Evolutionary conservation across 352 stramenopile species (phyloP).

Genomic region (Phytophthora vignae): DNA sequence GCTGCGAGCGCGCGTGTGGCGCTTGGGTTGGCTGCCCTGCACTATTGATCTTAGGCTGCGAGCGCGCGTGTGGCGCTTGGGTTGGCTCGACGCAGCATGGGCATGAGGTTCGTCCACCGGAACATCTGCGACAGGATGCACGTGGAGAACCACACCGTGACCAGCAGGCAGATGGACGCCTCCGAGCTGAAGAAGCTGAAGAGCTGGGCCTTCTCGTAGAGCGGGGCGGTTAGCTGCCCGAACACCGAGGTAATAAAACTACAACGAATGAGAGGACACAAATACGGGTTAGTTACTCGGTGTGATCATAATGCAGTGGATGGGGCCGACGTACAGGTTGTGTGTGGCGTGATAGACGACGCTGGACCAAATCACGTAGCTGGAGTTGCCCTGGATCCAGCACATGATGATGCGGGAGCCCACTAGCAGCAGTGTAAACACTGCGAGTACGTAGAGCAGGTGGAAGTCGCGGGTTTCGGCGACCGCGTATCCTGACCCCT

Average conservation of each 20-base stretch:
- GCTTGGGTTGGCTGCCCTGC: neutral
- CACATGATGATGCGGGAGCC: slow-evolving; percentile 92
- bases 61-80: slow-evolving; percentile 48
- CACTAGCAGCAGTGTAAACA: slow-evolving; percentile 84
- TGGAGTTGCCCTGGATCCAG: slow-evolving; percentile 91
- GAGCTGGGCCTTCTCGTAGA: slow-evolving; percentile 84
- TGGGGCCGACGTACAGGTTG: slow-evolving; percentile 72
- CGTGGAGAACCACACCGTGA: slow-evolving; percentile 91
- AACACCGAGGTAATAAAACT: slow-evolving; percentile 91
- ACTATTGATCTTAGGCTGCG: slow-evolving; percentile 34
- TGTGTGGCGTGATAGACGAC: slow-evolving; percentile 88
- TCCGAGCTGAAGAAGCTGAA: slow-evolving; percentile 91
- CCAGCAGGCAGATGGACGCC: slow-evolving; percentile 80
- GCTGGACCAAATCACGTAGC: slow-evolving; percentile 91
- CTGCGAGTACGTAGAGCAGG: slow-evolving; percentile 77
- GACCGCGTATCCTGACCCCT: slow-evolving; percentile 80
- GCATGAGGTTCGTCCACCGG: slow-evolving; percentile 81
- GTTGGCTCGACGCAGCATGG: slow-evolving; percentile 61
- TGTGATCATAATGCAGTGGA: neutral
- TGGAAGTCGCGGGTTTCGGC: slow-evolving; percentile 83
- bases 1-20: too few relatives aligned
- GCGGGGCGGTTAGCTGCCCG: slow-evolving; percentile 81
- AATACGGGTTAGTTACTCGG: neutral
- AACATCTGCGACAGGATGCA: slow-evolving; percentile 92
- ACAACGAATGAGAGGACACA: neutral